Evolutionary conservation across 2,329 filamentous ascomycete species (phyloP), one percentile per base, ranked within the genome.

Genomic region (Fusarium sp.): DNA sequence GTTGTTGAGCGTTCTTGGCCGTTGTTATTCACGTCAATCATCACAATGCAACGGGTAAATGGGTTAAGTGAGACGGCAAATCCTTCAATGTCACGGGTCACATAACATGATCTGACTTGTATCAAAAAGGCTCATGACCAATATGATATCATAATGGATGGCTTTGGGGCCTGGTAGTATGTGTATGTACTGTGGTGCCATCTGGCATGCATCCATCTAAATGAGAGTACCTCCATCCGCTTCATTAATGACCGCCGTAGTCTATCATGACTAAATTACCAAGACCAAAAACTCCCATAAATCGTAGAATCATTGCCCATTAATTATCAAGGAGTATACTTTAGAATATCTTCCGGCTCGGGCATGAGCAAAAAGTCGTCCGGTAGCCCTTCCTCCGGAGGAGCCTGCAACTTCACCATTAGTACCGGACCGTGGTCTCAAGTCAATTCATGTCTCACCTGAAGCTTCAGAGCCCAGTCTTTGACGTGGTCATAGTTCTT

Each of bases 401-500:
- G 75, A 51, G 73, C 75, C 75, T 77, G 40, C 1, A 27, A 10
- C n/a, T 24, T 6, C 40, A 31, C n/a, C 1, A 60, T 75, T 16
- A 75, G 67, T 7, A 59, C 31, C 17, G 17, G 11, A 5, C 2
- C 16, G 17, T 4, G 9, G 20, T 20, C 0, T 20, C n/a, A 11
- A 10, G 0, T 4, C 3, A 2, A 14, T 16, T 4, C 2, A 2
- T 5, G 11, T 20, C 73, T 64, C 36, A 84, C 85, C 69, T 91
- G 89, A 29, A 87, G 83, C 33, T 78, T 79, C 67, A 89, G 84
- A 2, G 89, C 89, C 88, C 88, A 92, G 17, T 80, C 70, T 31
- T 85, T 79, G 6, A 91, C 80, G 1, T 82, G 84, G 3, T 90
- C 87, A 61, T 87, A 90, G 76, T 90, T 88, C 36, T 88, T 86